phyloP scores from a whole-genome alignment of 73 alveolate genomes.

The Tetrahymena malaccensis region DNA sequence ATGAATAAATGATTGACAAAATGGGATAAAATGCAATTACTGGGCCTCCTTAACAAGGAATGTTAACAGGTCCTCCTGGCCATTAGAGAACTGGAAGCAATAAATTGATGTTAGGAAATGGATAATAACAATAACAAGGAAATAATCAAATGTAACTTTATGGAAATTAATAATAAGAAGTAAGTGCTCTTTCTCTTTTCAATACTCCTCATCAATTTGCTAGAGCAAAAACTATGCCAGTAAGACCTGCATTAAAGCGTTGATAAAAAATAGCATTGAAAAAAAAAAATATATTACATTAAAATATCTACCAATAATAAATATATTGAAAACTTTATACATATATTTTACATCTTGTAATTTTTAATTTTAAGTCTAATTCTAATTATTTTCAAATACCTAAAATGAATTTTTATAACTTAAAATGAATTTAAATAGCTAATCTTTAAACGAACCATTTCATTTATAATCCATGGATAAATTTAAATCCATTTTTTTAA shows the following conservation, averaged over 20 bases:
- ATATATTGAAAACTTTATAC: background rate
- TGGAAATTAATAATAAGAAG: background rate
- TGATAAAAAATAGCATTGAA: background rate
- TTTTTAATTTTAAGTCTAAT: too few species aligned
- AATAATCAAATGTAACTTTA: background rate
- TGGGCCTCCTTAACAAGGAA: background rate
- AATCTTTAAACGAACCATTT: too few species aligned
- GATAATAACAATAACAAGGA: background rate
- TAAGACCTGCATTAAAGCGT: background rate
- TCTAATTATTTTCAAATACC: too few species aligned
- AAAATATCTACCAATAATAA: background rate
- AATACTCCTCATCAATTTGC: background rate
- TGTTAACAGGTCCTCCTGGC: background rate
- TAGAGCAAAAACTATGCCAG: background rate
- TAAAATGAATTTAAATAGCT: too few species aligned
- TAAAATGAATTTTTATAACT: too few species aligned
- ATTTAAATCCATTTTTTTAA: too few species aligned
- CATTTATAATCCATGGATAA: too few species aligned
- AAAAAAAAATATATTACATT: background rate
- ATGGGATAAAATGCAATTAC: background rate
- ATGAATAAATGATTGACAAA: background rate
- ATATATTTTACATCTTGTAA: too few species aligned
- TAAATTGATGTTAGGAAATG: background rate
- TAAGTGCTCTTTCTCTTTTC: background rate
- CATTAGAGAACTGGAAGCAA: background rate